These are phyloP conservation scores for Sarocladiaceae sp. DNA, from an alignment of 2,329 filamentous ascomycete genomes.

Conservation along the genomic window DNA sequence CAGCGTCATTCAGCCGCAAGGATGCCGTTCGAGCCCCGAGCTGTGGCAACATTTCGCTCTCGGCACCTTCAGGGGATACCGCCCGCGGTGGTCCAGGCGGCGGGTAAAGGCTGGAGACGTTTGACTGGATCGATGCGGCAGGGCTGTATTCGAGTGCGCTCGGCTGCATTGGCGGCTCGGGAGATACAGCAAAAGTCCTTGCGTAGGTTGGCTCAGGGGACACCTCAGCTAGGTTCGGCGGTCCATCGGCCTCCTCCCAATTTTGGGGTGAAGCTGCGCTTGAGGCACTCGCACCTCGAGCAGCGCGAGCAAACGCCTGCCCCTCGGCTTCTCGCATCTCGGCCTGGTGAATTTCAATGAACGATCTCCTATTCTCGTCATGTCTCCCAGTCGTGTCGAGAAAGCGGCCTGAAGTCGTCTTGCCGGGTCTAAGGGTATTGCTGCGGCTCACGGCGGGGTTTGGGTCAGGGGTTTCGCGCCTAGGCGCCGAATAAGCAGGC, in stretches of 20 bases:
- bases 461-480: background rate
- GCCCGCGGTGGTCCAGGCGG: constrained; percentile 18
- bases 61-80: background rate
- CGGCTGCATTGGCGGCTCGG: constrained; percentile 19
- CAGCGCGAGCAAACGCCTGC: constrained; percentile 51
- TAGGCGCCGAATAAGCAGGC: background rate
- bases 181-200: constrained; percentile 17
- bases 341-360: constrained; percentile 54
- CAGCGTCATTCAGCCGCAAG: constrained; percentile 37
- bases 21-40: constrained; percentile 28
- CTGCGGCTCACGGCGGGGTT: background rate
- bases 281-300: constrained; percentile 27
- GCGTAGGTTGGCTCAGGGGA: constrained; percentile 14
- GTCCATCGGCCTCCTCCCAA: constrained; percentile 22
- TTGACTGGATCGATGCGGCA: constrained; percentile 30
- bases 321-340: constrained; percentile 60
- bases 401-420: constrained; percentile 33
- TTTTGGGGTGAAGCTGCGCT: constrained; percentile 25
- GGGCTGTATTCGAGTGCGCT: constrained; percentile 36
- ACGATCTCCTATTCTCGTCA: constrained; percentile 52
- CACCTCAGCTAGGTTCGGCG: constrained; percentile 16
- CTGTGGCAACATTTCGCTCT: constrained; percentile 10
- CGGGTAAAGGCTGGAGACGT: constrained; percentile 24
- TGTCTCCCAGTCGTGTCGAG: constrained; percentile 35
- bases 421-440: constrained; percentile 26